These are phyloP conservation scores for Amanita subjunquillea DNA, from an alignment of 768 basidiomycete genomes.

Conservation along the genomic window DNA sequence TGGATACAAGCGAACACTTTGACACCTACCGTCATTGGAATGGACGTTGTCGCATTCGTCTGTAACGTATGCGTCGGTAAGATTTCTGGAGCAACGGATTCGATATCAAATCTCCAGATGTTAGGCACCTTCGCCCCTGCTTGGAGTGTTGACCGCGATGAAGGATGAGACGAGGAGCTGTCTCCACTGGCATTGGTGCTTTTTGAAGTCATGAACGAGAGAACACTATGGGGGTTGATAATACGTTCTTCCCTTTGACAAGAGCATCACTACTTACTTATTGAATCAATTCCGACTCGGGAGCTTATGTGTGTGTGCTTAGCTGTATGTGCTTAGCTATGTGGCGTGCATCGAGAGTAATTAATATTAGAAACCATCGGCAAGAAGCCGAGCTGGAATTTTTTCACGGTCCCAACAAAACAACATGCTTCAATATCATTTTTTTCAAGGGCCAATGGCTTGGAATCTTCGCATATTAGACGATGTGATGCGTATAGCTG, in stretches of 20 bases:
- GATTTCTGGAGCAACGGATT: background rate
- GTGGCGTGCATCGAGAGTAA: background rate
- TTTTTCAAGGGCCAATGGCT: too few species aligned
- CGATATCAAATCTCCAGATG: background rate
- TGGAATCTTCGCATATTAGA: too few species aligned
- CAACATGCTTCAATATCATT: too few species aligned
- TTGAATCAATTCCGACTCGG: conserved; percentile 2
- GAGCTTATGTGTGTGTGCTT: background rate
- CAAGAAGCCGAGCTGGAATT: background rate
- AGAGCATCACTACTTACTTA: background rate
- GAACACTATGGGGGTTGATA: background rate
- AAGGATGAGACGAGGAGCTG: background rate
- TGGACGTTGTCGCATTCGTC: background rate
- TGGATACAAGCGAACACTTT: background rate
- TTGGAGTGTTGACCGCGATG: background rate
- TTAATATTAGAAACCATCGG: background rate
- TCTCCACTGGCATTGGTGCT: background rate
- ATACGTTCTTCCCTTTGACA: background rate
- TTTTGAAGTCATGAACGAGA: background rate
- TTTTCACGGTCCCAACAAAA: too few species aligned
- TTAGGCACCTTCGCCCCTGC: too few species aligned
- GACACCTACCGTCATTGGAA: background rate
- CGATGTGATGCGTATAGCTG: background rate
- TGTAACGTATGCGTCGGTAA: background rate
- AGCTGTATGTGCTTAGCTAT: background rate